Conservation (phyloP, 352 stramenopile species). For the Phytophthora podocarpi region DNA sequence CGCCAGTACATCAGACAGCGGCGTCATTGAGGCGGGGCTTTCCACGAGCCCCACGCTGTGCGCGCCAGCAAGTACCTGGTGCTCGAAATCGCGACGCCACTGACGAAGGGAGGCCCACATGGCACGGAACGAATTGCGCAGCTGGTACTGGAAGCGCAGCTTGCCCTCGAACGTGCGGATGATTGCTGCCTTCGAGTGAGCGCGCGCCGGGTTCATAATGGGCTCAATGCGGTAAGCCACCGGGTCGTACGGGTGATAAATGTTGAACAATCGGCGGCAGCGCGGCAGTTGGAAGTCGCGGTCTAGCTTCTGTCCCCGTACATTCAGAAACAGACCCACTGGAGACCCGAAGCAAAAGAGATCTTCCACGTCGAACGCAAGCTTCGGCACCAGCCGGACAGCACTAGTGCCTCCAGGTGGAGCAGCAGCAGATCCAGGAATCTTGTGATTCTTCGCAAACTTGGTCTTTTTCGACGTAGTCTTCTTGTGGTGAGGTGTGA, state of each 20-base stretch:
- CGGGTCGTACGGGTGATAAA: slow-evolving; percentile 95
- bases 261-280: slow-evolving; percentile 92
- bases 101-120: slow-evolving; percentile 82
- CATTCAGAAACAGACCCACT: slow-evolving; percentile 92
- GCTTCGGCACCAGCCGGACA: slow-evolving; percentile 49
- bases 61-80: slow-evolving; percentile 67
- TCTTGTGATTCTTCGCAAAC: slow-evolving; percentile 21
- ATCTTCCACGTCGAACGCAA: slow-evolving; percentile 85
- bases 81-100: slow-evolving; percentile 80
- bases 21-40: slow-evolving; percentile 35
- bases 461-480: slow-evolving; percentile 22
- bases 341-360: slow-evolving; percentile 92
- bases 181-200: slow-evolving; percentile 83
- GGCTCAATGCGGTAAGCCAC: slow-evolving; percentile 96
- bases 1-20: slow-evolving; percentile 38
- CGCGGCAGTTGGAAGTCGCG: slow-evolving; percentile 77
- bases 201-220: slow-evolving; percentile 81
- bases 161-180: slow-evolving; percentile 87
- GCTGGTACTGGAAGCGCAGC: slow-evolving; percentile 85
- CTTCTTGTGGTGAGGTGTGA: slow-evolving; percentile 30
- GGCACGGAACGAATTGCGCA: slow-evolving; percentile 79
- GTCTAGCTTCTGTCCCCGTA: slow-evolving; percentile 84
- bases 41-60: slow-evolving; percentile 81
- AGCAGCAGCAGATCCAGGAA: slow-evolving; percentile 13
- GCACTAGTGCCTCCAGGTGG: slow-evolving; percentile 3